Evolutionary conservation across 1,284 basidiomycete species (phyloP).

Genomic region (Gastroboletus turbinatus): DNA sequence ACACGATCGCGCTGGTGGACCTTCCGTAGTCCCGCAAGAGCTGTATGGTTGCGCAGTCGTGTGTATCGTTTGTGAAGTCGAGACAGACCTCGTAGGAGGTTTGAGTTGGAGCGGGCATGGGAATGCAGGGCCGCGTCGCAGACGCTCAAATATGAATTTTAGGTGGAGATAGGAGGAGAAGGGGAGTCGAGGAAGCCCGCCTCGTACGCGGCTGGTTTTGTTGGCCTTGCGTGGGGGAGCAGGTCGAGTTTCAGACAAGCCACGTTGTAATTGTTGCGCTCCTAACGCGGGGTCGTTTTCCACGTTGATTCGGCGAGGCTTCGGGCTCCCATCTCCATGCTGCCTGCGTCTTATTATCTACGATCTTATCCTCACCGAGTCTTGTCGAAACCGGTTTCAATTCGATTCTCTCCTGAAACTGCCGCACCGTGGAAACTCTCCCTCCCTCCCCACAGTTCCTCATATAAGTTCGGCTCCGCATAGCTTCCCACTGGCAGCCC

Average conservation of each 20-base stretch:
- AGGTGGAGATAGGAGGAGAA: conserved; percentile 14
- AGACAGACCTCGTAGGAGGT: conserved; percentile 58
- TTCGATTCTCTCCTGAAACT: conserved; percentile 19
- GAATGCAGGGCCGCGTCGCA: conserved; percentile 15
- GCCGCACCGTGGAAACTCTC: conserved; percentile 28
- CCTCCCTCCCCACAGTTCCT: not conserved
- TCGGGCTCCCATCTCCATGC: not conserved
- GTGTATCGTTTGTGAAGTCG: conserved; percentile 68
- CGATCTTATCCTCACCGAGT: conserved; percentile 29
- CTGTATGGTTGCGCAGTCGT: conserved; percentile 62
- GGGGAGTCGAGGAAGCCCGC: conserved; percentile 20
- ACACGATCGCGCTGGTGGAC: conserved; percentile 50
- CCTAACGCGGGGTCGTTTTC: conserved; percentile 29
- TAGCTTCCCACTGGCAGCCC: conserved; percentile 37
- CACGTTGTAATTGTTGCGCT: conserved; percentile 38
- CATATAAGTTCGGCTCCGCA: not conserved
- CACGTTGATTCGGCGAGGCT: conserved; percentile 34
- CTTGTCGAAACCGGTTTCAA: conserved; percentile 39
- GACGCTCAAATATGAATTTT: conserved; percentile 20
- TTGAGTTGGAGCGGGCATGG: conserved; percentile 50
- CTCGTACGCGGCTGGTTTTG: conserved; percentile 32
- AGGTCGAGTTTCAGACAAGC: conserved; percentile 33
- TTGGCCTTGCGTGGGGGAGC: conserved; percentile 33
- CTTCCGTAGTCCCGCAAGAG: conserved; percentile 63
- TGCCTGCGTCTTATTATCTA: conserved; percentile 32